Percentiles rank a stretch among this genome's conserved stretches.
Conservation (phyloP, 2,329 filamentous ascomycete genomes). For the Stagonosporopsis tanaceti region DNA sequence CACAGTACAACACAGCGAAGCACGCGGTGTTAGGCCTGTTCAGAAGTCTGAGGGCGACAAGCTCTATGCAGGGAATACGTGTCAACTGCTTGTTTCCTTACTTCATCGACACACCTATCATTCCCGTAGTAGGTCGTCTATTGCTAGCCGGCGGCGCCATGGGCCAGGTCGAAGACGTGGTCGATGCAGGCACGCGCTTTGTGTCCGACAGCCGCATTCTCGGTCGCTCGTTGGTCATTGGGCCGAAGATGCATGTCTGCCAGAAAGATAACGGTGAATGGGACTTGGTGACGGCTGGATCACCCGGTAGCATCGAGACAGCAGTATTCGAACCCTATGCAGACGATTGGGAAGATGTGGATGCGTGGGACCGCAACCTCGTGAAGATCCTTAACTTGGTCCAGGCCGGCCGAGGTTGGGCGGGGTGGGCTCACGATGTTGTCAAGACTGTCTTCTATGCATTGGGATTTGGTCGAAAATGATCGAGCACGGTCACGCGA, state of each 20-base stretch:
- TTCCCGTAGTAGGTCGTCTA: conserved; percentile 56
- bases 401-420: conserved; percentile 62
- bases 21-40: conserved; percentile 73
- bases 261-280: conserved; percentile 50
- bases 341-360: conserved; percentile 64
- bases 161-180: conserved; percentile 65
- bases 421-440: conserved; percentile 57
- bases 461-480: conserved; percentile 30
- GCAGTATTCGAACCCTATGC: conserved; percentile 69
- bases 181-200: conserved; percentile 69
- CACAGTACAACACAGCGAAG: conserved; percentile 69
- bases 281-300: conserved; percentile 36
- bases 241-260: conserved; percentile 62
- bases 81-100: conserved; percentile 74
- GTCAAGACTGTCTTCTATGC: conserved; percentile 39
- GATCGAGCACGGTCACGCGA: conserved; percentile 11
- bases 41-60: conserved; percentile 62
- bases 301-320: conserved; percentile 47
- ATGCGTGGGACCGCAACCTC: conserved; percentile 64
- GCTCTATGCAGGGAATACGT: conserved; percentile 62
- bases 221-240: conserved; percentile 66
- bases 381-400: conserved; percentile 63
- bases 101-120: conserved; percentile 70
- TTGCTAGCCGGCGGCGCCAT: conserved; percentile 65
- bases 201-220: conserved; percentile 65